Base-by-base conservation (phyloP, 2,329 filamentous ascomycete species). In the Fusarium penzigii region DNA sequence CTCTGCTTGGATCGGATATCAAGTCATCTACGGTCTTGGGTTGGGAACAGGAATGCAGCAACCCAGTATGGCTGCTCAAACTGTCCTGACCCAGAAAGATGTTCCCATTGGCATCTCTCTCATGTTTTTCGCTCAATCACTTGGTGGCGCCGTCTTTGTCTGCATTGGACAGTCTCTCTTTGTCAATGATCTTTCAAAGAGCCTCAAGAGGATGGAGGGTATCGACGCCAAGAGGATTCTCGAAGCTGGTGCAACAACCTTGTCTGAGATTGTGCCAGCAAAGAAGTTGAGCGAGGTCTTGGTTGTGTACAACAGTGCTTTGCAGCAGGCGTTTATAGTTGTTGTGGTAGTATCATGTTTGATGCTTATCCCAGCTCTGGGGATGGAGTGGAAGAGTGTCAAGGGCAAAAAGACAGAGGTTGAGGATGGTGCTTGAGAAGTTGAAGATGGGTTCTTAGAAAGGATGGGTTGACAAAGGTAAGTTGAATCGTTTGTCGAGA, bases 1-100 rank as follows among this genome's bases (percentile, higher is more conserved):
- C 3, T 64, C 68, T 10, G 67, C 72, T 20, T 85, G 81, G 81
- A 78, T 84, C 53, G 80, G 80, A n/a, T 83, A 78, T 63, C 80
- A 83, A 60, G 75, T 79, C 29, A 57, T 85, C 32, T 69, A 72
- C 16, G 82, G 81, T 20, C 66, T 82, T 3, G 81, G 81, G 20
- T 70, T 79, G 20, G 76, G 76, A 46, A 61, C 72, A 5, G 74
- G 74, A 17, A 75, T 78, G 65, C 75, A 78, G 59, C 67, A 72
- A 17, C 68, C 71, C 20, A 66, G 75, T 12, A 66, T 77, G 11
- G 75, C 76, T 2, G 76, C 80, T 3, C 80, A 83, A 58, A 80
- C 77, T 40, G 74, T 74, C 2, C 69, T 82, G 4, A 61, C 74
- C 0, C 68, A 74, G 16, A 68, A 72, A 1, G 73, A 78, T 39